phyloP scores from a whole-genome alignment of 371 early-diverging fungal species.

The Funneliformis caledonium region DNA sequence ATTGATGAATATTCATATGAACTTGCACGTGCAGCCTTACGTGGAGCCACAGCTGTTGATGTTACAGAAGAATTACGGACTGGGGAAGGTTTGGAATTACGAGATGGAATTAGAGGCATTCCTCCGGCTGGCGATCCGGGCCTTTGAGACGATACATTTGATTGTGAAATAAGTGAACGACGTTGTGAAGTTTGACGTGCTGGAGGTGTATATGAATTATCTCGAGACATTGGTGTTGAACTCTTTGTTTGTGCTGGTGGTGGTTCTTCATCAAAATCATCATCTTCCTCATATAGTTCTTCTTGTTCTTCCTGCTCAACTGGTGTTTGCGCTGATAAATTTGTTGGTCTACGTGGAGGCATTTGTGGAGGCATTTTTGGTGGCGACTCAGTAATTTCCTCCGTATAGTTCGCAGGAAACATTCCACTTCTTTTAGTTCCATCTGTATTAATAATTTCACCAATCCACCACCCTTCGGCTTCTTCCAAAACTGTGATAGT shows the following conservation, averaged over 20 bases:
- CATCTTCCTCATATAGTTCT: not conserved
- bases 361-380: not conserved
- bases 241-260: not conserved
- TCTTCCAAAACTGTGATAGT: constrained; percentile 74
- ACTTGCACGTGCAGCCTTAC: constrained; percentile 1
- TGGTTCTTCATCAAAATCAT: constrained; percentile 10
- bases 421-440: constrained; percentile 61
- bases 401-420: constrained; percentile 87
- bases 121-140: not conserved
- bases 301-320: constrained; percentile 4
- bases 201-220: constrained; percentile 9
- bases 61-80: not conserved
- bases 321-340: not conserved
- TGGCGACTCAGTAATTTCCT: constrained; percentile 47
- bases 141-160: constrained; percentile 1
- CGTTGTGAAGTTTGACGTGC: constrained; percentile 10
- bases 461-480: constrained; percentile 90
- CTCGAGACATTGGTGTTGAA: not conserved
- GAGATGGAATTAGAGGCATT: constrained; percentile 34
- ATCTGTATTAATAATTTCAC: constrained; percentile 62
- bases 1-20: constrained; percentile 3
- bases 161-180: not conserved
- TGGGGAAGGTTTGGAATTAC: constrained; percentile 30
- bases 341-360: constrained; percentile 4
- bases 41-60: constrained; percentile 13